phyloP scores from a whole-genome alignment of 345 rosid species.

The Salix viminalis region DNA sequence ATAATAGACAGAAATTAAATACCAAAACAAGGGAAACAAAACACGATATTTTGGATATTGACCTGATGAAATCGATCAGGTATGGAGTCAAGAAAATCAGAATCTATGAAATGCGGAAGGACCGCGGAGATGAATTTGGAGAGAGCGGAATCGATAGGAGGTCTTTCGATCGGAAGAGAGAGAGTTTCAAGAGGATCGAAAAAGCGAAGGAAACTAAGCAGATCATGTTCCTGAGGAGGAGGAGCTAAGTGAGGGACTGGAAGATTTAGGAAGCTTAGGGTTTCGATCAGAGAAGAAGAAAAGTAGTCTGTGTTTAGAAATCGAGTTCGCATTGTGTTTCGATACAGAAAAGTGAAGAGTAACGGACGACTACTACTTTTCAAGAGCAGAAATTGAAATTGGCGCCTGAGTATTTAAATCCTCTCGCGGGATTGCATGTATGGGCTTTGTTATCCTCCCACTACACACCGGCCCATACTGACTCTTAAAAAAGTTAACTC shows the following conservation, averaged over 20 bases:
- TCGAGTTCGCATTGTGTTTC: conserved; percentile 59
- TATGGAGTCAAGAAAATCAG: conserved; percentile 26
- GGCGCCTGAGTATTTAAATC: too few relatives aligned
- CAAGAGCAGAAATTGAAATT: not conserved
- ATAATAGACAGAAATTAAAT: not conserved
- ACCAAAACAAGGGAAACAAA: not conserved
- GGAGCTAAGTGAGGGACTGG: conserved; percentile 46
- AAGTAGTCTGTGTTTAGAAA: conserved; percentile 61
- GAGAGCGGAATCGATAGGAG: conserved; percentile 50
- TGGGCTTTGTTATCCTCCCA: too few relatives aligned
- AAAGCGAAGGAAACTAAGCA: conserved; percentile 29
- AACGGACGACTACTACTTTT: not conserved
- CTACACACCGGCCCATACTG: too few relatives aligned
- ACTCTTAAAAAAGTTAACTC: too few relatives aligned
- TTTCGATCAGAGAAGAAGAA: conserved; percentile 35
- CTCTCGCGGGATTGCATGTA: too few relatives aligned
- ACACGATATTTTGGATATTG: conserved; percentile 1
- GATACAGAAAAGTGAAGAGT: not conserved
- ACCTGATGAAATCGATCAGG: conserved; percentile 2
- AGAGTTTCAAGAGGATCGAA: conserved; percentile 20
- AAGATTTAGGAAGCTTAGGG: conserved; percentile 59
- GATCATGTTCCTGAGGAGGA: conserved; percentile 10
- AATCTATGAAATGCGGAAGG: conserved; percentile 44
- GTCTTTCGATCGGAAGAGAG: conserved; percentile 28
- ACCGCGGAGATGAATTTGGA: conserved; percentile 51